These are phyloP conservation scores for Colletotrichum scovillei DNA, from an alignment of 2,329 filamentous ascomycete genomes.

Conservation along the genomic window DNA sequence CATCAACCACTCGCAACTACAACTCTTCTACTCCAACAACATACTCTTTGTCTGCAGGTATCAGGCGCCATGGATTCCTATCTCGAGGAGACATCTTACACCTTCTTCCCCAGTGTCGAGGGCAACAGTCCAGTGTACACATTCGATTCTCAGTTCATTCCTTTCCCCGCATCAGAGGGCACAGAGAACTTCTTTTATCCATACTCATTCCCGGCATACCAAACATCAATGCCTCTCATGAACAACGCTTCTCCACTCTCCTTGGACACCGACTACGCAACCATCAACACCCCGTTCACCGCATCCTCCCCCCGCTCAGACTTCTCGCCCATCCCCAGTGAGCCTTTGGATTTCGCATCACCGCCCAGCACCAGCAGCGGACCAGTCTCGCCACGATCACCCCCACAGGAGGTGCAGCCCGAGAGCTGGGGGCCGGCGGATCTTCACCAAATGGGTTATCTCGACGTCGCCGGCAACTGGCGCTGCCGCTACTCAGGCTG, in stretches of 20 bases:
- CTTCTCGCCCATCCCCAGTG: conserved; percentile 12
- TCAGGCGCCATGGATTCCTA: conserved; percentile 21
- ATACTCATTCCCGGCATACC: conserved; percentile 4
- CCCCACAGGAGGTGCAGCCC: conserved; percentile 1
- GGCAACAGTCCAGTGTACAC: neutral
- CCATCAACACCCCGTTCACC: neutral
- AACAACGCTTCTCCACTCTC: neutral
- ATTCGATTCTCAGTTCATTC: conserved; percentile 24
- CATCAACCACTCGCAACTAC: neutral
- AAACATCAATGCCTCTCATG: conserved; percentile 8
- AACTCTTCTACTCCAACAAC: neutral
- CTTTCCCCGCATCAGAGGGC: conserved; percentile 3
- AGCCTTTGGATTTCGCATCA: neutral
- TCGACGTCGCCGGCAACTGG: conserved; percentile 29
- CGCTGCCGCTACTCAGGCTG: conserved; percentile 26
- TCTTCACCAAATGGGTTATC: conserved; percentile 26
- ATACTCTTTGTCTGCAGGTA: neutral
- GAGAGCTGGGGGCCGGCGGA: conserved; percentile 16
- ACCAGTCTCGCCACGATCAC: neutral
- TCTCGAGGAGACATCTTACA: conserved; percentile 17
- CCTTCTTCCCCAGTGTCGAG: conserved; percentile 8
- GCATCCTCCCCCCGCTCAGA: neutral
- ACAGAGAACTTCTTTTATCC: conserved; percentile 19
- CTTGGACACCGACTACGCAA: neutral
- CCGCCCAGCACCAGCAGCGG: conserved; percentile 17